A percentile compares a stretch with the other conserved stretches of the same genome.
phyloP scores from a whole-genome alignment of 2,329 filamentous ascomycete genomes.

The Ascocoryne sarcoides region DNA sequence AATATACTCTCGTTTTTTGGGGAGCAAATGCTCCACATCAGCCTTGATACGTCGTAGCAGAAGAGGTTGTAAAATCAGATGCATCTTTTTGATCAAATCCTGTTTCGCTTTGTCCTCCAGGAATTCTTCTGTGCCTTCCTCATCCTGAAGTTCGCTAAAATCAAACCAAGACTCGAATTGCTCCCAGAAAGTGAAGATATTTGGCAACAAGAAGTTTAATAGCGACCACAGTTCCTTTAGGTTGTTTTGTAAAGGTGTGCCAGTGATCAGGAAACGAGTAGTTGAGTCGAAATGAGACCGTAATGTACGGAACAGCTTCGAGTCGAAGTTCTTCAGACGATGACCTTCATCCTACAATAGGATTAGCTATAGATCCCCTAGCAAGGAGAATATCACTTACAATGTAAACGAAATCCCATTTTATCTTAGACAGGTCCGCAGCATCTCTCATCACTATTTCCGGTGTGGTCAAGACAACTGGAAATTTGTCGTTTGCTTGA shows the following conservation, averaged over 20 bases:
- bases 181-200: constrained; percentile 87
- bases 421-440: constrained; percentile 69
- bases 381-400: constrained; percentile 35
- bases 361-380: background rate
- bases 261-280: constrained; percentile 85
- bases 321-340: constrained; percentile 93
- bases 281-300: constrained; percentile 75
- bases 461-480: constrained; percentile 88
- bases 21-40: constrained; percentile 84
- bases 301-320: constrained; percentile 80
- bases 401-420: constrained; percentile 97
- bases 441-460: constrained; percentile 93
- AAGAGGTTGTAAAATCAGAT: constrained; percentile 86
- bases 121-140: constrained; percentile 68
- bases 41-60: constrained; percentile 82
- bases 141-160: constrained; percentile 84
- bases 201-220: constrained; percentile 84
- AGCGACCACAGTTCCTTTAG: constrained; percentile 91
- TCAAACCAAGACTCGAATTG: constrained; percentile 96
- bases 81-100: constrained; percentile 76
- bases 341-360: constrained; percentile 74
- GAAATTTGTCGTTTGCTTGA: constrained; percentile 58
- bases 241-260: constrained; percentile 93
- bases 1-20: constrained; percentile 94
- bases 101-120: constrained; percentile 70